Evolutionary conservation across 192 early-diverging fungal genomes (phyloP), one percentile per base, ranked within the genome.

Genomic region (Phlyctochytrium bullatum): DNA sequence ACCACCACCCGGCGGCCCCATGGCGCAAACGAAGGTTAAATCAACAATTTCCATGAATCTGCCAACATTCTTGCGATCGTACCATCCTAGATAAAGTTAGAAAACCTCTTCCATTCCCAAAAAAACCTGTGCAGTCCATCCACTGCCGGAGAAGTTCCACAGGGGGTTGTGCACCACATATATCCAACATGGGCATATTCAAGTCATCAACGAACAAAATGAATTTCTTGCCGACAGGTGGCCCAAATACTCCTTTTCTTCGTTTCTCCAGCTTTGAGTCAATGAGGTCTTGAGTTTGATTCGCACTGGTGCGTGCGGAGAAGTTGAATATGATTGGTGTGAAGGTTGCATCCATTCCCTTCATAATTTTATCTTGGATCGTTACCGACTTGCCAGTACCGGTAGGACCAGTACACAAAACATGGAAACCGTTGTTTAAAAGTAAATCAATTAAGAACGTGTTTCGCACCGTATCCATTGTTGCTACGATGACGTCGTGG

Each of bases 1-100:
- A n/a, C 85, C 85, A 30, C 85, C 85, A 2, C 85, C 85, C 1
- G 85, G 85, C 25, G 81, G 85, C 1, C 85, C 85, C 85, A 87
- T 87, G 25, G 82, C 85, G 28, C 69, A 69, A 30, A 82, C 78
- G 61, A 87, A 85, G 3, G 78, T 77, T 12, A 87, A 76, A 65
- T 87, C 85, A 0, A 82, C 76, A 35, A 87, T 73, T 53, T 86
- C 84, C 84, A 82, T 84, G 64, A 85, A 84, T 65, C 83, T 85
- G 25, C 83, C 84, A 58, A 84, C 71, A 30, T 77, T 77, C 68
- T 77, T 82, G 23, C 81, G 60, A 57, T 87, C 82, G 66, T 87
- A 87, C 85, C 85, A 87, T 14, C 85, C 54, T 57, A 25, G 25
- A 57, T 27, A 25, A 57, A 57, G 10, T 25, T 10, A 57, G 6